These are phyloP conservation scores for Paracoccidioides lutzii DNA, from an alignment of 2,329 filamentous ascomycete species.

Conservation along the genomic window DNA sequence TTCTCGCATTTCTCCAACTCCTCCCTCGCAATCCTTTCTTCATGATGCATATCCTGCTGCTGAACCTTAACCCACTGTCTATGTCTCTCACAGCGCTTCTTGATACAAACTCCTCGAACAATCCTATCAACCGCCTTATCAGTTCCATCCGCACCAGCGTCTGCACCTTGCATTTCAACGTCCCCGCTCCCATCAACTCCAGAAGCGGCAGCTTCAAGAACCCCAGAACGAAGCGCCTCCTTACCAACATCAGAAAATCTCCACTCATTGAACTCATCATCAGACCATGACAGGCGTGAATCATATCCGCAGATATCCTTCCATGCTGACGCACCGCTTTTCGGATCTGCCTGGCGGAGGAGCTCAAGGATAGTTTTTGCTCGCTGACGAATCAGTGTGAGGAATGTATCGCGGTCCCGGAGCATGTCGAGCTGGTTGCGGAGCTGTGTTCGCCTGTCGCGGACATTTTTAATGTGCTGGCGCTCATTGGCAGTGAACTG, in stretches of 20 bases:
- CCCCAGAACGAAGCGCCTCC: conserved; percentile 28
- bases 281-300: conserved; percentile 34
- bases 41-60: conserved; percentile 33
- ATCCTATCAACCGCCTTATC: conserved; percentile 19
- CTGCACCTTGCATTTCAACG: conserved; percentile 22
- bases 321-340: conserved; percentile 23
- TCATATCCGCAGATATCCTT: conserved; percentile 40
- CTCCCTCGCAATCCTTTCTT: conserved; percentile 27
- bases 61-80: conserved; percentile 37
- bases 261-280: conserved; percentile 38
- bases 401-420: conserved; percentile 28
- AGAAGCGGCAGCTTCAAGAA: conserved; percentile 17
- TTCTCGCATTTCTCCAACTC: conserved; percentile 28
- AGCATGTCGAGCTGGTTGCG: conserved; percentile 27
- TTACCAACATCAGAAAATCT: conserved; percentile 26
- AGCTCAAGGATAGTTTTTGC: conserved; percentile 31
- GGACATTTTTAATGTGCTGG: conserved; percentile 8
- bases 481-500: conserved; percentile 12
- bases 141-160: conserved; percentile 18
- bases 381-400: conserved; percentile 31
- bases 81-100: conserved; percentile 37
- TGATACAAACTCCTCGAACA: conserved; percentile 33
- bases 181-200: conserved; percentile 23
- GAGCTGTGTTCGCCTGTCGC: conserved; percentile 10
- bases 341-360: conserved; percentile 33